Conservation (phyloP, 129 eudicot genomes). For the Ambrosia artemisiifolia region DNA sequence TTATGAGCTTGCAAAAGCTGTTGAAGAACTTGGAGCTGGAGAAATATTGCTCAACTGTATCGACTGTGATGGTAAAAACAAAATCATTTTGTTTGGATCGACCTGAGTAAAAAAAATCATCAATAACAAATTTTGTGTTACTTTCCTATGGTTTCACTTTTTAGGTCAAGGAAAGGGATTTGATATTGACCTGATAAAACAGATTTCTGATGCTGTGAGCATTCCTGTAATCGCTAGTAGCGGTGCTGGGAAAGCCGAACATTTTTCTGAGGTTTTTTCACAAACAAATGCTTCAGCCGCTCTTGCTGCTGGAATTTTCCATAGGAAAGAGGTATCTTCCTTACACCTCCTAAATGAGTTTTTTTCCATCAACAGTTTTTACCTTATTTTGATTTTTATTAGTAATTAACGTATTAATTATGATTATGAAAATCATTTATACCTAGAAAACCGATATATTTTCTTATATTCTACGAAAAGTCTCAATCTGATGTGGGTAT, state of each 20-base stretch:
- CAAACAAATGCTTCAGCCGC: constrained; percentile 99
- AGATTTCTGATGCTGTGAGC: constrained; percentile 86
- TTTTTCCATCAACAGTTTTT: neutral
- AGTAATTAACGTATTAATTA: neutral
- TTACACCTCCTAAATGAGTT: too few relatives aligned
- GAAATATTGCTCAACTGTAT: constrained; percentile 96
- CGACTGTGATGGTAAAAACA: constrained; percentile 87
- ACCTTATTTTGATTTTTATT: neutral
- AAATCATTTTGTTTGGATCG: neutral
- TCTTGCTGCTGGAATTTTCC: constrained; percentile 98
- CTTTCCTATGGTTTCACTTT: constrained; percentile 6
- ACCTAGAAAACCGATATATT: too few relatives aligned
- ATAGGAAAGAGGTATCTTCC: constrained; percentile 74
- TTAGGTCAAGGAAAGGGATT: constrained; percentile 98
- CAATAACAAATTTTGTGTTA: too few relatives aligned
- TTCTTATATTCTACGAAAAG: too few relatives aligned
- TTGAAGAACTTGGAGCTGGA: constrained; percentile 95
- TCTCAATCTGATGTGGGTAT: too few relatives aligned
- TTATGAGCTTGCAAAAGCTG: constrained; percentile 99
- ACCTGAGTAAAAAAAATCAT: neutral
- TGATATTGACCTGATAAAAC: constrained; percentile 69
- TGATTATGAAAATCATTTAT: neutral
- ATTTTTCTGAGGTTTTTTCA: constrained; percentile 77
- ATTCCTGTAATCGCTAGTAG: constrained; percentile 98
- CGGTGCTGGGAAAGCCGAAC: constrained; percentile 82